Base-by-base conservation (phyloP, 352 stramenopile species). In the Globisporangium cylindrosporum region DNA sequence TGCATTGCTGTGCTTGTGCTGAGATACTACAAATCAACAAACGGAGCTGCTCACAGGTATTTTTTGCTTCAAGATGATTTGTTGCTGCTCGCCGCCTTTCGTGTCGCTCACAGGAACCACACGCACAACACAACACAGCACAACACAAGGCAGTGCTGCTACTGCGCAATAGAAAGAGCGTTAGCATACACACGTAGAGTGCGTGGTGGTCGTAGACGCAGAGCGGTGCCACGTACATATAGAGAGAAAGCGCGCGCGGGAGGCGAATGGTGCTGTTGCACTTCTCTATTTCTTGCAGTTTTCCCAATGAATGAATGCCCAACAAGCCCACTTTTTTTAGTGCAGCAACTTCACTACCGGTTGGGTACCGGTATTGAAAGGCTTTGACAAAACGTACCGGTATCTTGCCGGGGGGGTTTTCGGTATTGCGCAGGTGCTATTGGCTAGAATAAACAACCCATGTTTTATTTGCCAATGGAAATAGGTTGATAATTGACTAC, bases 231-330 rank as follows among this genome's bases (percentile, higher is more conserved):
- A 18, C 18, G 18, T 34, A 59, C 27, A 10, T 32, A 34, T 14
- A 59, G 29, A 43, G 55, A 43, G 55, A 43, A 3, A 22, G 27
- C 6, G 54, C 22, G 27, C 27, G 18, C 9, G 15, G 7, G 55
- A 60, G 55, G 12, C 20, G 18, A 18, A 18, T 46, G 55, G 55
- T 20, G 55, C 29, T 20, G 55, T 46, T 46, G 29, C 29, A 20
- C 49, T 55, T 60, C 27, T 20, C 49, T n/a, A 20, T 59, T 59
- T 59, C 54, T 59, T 59, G 54, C 54, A 59, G 25, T 27, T 61
- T 61, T 12, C 29, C 29, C 29, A 32, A 32, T 32, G 4, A 32
- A 32, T 32, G 29, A 32, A 32, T 32, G 29, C 29, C 29, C 29
- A 61, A 61, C 43, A 27, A 15, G 18, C 27, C 54, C 8, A 60